phyloP scores from a whole-genome alignment of 2,329 filamentous ascomycete genomes.

The Cucurbitaria berberidis region DNA sequence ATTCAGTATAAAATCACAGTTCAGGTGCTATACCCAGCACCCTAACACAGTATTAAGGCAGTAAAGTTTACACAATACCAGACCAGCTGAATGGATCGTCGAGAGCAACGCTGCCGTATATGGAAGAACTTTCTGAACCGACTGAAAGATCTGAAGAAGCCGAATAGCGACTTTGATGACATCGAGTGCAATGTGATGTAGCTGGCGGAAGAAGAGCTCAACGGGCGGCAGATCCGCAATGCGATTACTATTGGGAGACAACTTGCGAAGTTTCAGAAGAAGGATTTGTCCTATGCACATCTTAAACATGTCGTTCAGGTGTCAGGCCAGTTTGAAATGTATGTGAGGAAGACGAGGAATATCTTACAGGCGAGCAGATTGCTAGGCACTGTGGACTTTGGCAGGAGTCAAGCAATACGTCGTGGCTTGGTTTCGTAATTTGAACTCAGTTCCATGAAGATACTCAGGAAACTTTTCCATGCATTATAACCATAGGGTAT shows the following conservation, averaged over 20 bases:
- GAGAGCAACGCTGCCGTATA: conserved; percentile 1
- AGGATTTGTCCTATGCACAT: conserved; percentile 11
- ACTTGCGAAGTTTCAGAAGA: conserved; percentile 19
- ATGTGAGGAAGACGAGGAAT: conserved; percentile 10
- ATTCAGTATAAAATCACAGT: too few species aligned
- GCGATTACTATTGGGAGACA: conserved; percentile 23
- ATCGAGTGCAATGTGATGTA: conserved; percentile 11
- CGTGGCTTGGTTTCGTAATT: too few species aligned
- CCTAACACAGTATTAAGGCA: too few species aligned
- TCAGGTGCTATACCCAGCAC: too few species aligned
- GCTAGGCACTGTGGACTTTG: not conserved
- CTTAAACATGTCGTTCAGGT: conserved; percentile 14
- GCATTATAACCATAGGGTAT: too few species aligned
- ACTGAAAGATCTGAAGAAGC: not conserved
- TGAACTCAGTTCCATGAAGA: too few species aligned
- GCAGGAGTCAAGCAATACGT: not conserved
- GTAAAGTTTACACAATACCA: too few species aligned
- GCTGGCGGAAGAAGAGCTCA: conserved; percentile 49
- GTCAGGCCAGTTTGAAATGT: conserved; percentile 14
- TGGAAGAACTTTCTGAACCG: conserved; percentile 19
- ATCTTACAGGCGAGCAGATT: conserved; percentile 13
- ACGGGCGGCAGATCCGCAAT: conserved; percentile 58
- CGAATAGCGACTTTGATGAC: conserved; percentile 4
- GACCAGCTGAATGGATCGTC: too few species aligned
- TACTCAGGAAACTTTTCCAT: too few species aligned